Conservation (phyloP, 2,329 filamentous ascomycete species). For the Fusarium sp. region DNA sequence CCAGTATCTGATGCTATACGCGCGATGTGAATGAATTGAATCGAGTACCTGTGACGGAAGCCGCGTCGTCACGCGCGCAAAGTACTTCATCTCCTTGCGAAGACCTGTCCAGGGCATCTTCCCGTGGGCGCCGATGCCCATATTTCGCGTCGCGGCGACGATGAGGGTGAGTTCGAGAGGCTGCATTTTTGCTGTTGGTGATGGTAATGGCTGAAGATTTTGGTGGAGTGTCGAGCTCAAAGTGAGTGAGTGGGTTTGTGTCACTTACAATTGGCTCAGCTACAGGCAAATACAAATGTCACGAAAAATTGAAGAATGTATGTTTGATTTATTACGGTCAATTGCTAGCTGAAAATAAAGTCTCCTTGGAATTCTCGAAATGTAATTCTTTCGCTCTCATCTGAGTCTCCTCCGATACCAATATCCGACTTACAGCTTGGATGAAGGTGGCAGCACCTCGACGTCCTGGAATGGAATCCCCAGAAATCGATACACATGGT, state of each 20-base stretch:
- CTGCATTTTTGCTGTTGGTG: conserved; percentile 46
- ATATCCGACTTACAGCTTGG: conserved; percentile 50
- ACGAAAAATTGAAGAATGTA: neutral
- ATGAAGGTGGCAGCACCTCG: conserved; percentile 48
- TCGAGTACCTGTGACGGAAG: conserved; percentile 56
- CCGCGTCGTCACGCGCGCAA: conserved; percentile 87
- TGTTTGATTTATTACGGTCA: fast-evolving
- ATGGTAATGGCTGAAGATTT: conserved; percentile 12
- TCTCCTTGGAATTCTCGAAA: neutral
- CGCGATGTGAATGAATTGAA: neutral
- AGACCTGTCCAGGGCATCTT: conserved; percentile 90
- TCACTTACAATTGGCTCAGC: neutral
- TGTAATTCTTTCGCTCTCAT: neutral
- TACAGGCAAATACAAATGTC: neutral
- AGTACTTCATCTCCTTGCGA: conserved; percentile 94
- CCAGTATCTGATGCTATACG: neutral
- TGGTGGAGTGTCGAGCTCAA: neutral
- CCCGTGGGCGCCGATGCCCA: conserved; percentile 88
- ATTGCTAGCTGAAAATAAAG: neutral
- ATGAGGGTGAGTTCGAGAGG: conserved; percentile 82
- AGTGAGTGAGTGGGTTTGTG: conserved; percentile 23
- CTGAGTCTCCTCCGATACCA: neutral
- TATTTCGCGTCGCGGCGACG: conserved; percentile 88
- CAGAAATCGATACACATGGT: conserved; percentile 76
- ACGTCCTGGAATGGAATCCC: conserved; percentile 70